These are phyloP conservation scores for Sphaerulina musiva DNA, from an alignment of 2,329 filamentous ascomycete species.

Conservation along the genomic window DNA sequence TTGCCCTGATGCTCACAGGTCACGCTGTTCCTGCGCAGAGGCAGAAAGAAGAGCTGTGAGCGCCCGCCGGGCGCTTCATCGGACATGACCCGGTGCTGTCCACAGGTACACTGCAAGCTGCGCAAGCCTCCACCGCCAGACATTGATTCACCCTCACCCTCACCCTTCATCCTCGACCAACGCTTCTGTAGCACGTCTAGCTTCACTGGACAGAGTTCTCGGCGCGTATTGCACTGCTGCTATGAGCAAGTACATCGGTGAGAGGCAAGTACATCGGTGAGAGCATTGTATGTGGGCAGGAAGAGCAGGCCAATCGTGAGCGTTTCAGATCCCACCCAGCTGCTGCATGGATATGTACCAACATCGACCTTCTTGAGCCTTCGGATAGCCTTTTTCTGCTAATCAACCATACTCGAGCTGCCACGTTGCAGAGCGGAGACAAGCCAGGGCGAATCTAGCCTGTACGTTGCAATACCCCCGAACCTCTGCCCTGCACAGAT, in stretches of 20 bases:
- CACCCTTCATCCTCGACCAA: constrained; percentile 3
- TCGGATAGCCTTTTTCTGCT: constrained; percentile 27
- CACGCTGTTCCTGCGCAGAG: constrained; percentile 17
- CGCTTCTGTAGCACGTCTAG: constrained; percentile 7
- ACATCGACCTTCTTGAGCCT: constrained; percentile 20
- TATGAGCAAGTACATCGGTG: constrained; percentile 5
- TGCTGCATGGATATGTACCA: constrained; percentile 19
- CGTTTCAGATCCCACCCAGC: constrained; percentile 10
- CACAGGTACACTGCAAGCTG: constrained; percentile 17
- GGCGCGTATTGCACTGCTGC: constrained; percentile 1
- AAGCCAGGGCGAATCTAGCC: constrained; percentile 35
- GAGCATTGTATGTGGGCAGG: constrained; percentile 7
- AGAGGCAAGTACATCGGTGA: constrained; percentile 10
- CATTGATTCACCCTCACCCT: constrained; percentile 2
- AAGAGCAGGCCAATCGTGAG: constrained; percentile 16
- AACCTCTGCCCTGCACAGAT: constrained; percentile 28
- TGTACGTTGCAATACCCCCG: constrained; percentile 17
- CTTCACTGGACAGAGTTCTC: constrained; percentile 5
- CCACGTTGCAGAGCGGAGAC: constrained; percentile 50
- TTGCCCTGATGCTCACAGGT: constrained; percentile 11
- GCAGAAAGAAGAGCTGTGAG: constrained; percentile 10
- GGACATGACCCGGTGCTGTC: constrained; percentile 17
- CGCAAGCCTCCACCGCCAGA: constrained; percentile 18
- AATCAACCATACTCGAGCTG: constrained; percentile 35
- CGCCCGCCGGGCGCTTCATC: constrained; percentile 10